Percentiles rank a stretch among this genome's conserved stretches.
Evolutionary conservation across 192 early-diverging fungal species (phyloP).

Genomic region (Coemansia sp.): DNA sequence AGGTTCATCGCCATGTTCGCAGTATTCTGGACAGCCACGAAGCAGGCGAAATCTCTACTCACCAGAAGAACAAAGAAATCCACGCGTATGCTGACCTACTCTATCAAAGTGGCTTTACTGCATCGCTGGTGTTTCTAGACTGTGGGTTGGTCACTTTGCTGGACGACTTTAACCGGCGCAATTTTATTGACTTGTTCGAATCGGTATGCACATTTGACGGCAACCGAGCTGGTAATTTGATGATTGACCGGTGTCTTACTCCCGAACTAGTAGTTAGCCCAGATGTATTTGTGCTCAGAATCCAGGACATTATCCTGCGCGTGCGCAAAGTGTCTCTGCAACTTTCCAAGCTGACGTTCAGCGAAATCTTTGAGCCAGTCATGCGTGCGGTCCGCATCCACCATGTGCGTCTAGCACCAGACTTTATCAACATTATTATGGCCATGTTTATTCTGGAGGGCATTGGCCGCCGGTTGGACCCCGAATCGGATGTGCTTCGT

Average conservation of each 20-base stretch:
- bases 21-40: conserved; percentile 21
- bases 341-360: conserved; percentile 78
- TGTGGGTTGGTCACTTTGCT: conserved; percentile 86
- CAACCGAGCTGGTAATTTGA: conserved; percentile 72
- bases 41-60: conserved; percentile 12
- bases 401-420: conserved; percentile 91
- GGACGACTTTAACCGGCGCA: conserved; percentile 68
- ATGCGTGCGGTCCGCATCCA: conserved; percentile 87
- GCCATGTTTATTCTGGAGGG: conserved; percentile 93
- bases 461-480: conserved; percentile 87
- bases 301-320: conserved; percentile 72
- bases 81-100: conserved; percentile 50
- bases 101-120: conserved; percentile 67
- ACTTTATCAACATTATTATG: conserved; percentile 92
- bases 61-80: conserved; percentile 17
- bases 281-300: conserved; percentile 79
- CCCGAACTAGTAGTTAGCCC: conserved; percentile 70
- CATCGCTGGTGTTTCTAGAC: conserved; percentile 84
- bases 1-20: conserved; percentile 37
- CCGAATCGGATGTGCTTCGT: conserved; percentile 87
- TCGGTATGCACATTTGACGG: conserved; percentile 90
- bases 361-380: conserved; percentile 75
- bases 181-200: conserved; percentile 90
- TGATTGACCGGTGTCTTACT: conserved; percentile 81
- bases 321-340: conserved; percentile 72